These are phyloP conservation scores for Triticum monococcum DNA, from an alignment of 176 grass and related monocot species.

Conservation along the genomic window DNA sequence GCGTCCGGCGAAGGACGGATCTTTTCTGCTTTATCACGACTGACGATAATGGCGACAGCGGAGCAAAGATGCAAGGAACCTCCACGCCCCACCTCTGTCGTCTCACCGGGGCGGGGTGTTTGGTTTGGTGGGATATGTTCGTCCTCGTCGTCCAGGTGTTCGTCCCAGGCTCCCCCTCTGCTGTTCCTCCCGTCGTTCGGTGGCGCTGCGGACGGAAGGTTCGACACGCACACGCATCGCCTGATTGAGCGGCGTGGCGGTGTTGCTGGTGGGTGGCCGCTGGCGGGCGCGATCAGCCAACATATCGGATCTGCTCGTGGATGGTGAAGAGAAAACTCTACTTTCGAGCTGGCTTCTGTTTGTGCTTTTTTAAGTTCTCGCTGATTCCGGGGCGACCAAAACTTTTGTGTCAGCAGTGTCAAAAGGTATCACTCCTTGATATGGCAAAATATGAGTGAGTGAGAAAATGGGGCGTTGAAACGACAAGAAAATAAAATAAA, in stretches of 20 bases:
- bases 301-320: neutral
- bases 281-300: neutral
- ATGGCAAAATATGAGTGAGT: neutral
- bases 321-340: neutral
- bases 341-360: neutral
- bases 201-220: neutral
- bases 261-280: neutral
- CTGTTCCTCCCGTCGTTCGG: neutral
- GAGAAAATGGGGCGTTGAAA: too few species aligned
- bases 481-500: neutral
- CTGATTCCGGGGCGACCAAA: too few species aligned
- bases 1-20: neutral
- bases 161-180: neutral
- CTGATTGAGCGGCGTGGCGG: neutral
- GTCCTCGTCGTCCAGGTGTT: slow-evolving; percentile 11
- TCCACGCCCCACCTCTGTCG: neutral
- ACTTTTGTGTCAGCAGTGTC: neutral
- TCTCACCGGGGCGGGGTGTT: neutral
- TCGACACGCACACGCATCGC: neutral
- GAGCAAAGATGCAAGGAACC: neutral
- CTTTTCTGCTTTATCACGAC: neutral
- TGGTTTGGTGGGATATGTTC: neutral
- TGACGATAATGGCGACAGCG: neutral
- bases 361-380: neutral
- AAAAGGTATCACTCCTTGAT: neutral